These are phyloP conservation scores for Clarkia xantiana DNA, from an alignment of 345 rosid species.

Conservation along the genomic window DNA sequence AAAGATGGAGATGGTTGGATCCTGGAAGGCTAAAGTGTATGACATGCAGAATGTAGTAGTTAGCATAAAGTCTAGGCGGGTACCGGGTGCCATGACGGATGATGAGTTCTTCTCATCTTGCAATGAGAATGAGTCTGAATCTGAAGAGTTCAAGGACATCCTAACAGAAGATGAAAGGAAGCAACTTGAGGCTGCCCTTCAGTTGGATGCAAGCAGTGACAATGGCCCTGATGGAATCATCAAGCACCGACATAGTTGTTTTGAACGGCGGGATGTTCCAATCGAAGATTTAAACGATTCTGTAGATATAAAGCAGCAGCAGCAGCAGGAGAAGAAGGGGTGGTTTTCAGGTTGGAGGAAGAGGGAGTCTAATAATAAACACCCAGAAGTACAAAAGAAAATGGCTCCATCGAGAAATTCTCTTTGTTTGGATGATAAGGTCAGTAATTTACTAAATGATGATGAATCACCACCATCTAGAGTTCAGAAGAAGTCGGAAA, in stretches of 20 bases:
- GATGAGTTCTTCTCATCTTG: slow-evolving; percentile 70
- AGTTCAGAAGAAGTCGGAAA: slow-evolving; percentile 60
- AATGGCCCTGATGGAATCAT: slow-evolving; percentile 30
- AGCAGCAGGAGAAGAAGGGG: slow-evolving; percentile 70
- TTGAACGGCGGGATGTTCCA: slow-evolving; percentile 71
- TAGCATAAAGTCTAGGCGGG: slow-evolving; percentile 78
- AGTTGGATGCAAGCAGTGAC: slow-evolving; percentile 44
- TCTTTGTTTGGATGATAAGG: slow-evolving; percentile 73
- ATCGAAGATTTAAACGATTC: slow-evolving; percentile 36
- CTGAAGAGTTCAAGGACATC: slow-evolving; percentile 59
- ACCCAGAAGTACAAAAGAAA: slow-evolving; percentile 40
- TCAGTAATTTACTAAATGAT: slow-evolving; percentile 62
- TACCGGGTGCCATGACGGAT: slow-evolving; percentile 91
- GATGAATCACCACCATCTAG: slow-evolving; percentile 23
- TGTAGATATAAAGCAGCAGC: slow-evolving; percentile 39
- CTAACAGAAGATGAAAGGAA: slow-evolving; percentile 81
- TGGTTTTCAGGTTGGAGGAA: slow-evolving; percentile 98
- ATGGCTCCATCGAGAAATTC: slow-evolving; percentile 66
- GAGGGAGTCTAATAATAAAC: slow-evolving; percentile 29
- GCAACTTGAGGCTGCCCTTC: slow-evolving; percentile 80
- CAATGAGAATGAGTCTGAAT: slow-evolving; percentile 64
- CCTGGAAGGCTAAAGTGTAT: slow-evolving; percentile 90
- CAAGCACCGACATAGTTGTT: slow-evolving; percentile 54
- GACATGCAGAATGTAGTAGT: slow-evolving; percentile 97
- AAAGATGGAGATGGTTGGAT: slow-evolving; percentile 78